Evolutionary conservation across 2,329 filamentous ascomycete genomes (phyloP), one percentile per base, ranked within the genome.

Genomic region (Akanthomyces uredinophilus): DNA sequence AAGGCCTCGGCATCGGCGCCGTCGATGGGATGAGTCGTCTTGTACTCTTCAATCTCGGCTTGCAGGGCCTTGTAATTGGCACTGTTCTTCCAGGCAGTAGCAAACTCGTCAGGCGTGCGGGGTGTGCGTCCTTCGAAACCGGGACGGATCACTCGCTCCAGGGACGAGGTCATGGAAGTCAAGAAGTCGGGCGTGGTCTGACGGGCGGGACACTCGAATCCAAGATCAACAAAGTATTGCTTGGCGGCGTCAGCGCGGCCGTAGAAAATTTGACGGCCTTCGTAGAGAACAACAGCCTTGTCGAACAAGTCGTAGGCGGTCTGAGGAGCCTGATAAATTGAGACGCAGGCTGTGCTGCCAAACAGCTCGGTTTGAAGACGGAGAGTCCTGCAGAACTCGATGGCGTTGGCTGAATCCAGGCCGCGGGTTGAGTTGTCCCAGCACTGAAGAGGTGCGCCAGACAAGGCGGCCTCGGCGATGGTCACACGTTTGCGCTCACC

Each of bases 391-490:
- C 84, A 87, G 71, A 91, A 91, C 73, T 91, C 88, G 64, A 91
- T 82, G 58, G 89, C 88, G 72, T 91, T 91, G 74, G 88, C 88
- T 37, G 83, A 88, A 74, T 92, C 89, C 37, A 91, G 79, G 74
- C 88, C 88, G 75, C 89, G 81, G 29, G 89, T 91, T 46, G 83
- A 87, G 77, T 91, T 91, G 70, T 91, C 84, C 84, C 84, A 87
- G 77, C 83, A 86, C 70, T 87, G 84, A n/a, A 87, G 74, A 11
- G 83, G 83, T 2, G 83, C 81, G 39, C 79, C 80, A 16, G 83
- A 84, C n/a, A 87, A 75, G 14, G 82, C 78, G 11, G 83, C 83
- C 71, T 87, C 84, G 49, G 84, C 80, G 65, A 87, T 87, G 65
- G 83, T 86, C 29, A 87, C 86, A 70, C 87, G 83, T 77, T 87